Evolutionary conservation across 2,329 filamentous ascomycete genomes (phyloP), one percentile per base, ranked within the genome.

Genomic region (Ploettnerulaceae sp.): DNA sequence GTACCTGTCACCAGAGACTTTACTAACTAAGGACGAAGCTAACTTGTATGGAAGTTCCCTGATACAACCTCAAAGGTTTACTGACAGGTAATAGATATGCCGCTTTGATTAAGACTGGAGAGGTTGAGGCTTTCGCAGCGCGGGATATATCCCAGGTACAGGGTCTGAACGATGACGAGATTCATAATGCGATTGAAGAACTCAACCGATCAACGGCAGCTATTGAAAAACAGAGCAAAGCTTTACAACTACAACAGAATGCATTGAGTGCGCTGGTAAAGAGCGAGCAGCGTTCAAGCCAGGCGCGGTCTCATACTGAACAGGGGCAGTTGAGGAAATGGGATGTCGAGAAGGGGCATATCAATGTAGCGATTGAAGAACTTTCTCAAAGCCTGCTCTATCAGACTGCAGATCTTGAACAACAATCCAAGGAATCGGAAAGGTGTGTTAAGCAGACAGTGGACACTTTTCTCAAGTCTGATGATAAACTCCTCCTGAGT

Each of bases 401-500:
- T 44, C 69, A 70, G 29, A 61, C 72, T 18, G 61, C 66, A 3
- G 75, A 78, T 41, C 59, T 77, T 1, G 71, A 76, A 56, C 72
- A 76, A 50, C 75, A 81, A 31, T 63, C 63, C 5, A 72, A 72
- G 6, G 65, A 65, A 0, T 67, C 72, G 0, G 69, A 68, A 3
- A 62, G 68, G 1, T 65, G 66, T 3, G 61, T 82, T 12, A 72
- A 71, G 36, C 67, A 72, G 45, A 71, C 71, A 1, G 66, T 80
- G 0, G 69, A 72, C 17, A 67, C 67, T 12, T 63, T 76, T 8
- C 65, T 85, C 7, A 69, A 71, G 7, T 76, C 79, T 1, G 83
- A 88, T 49, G 82, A 87, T 59, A 79, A 77, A 51, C 69, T 86
- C 2, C 67, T 87, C 1, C 69, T 75, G 15, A 80, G 80, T 48